Percentiles rank a stretch among this genome's conserved stretches.
These are phyloP conservation scores for Aspergillus hortae DNA, from an alignment of 2,329 filamentous ascomycete species.

Conservation along the genomic window DNA sequence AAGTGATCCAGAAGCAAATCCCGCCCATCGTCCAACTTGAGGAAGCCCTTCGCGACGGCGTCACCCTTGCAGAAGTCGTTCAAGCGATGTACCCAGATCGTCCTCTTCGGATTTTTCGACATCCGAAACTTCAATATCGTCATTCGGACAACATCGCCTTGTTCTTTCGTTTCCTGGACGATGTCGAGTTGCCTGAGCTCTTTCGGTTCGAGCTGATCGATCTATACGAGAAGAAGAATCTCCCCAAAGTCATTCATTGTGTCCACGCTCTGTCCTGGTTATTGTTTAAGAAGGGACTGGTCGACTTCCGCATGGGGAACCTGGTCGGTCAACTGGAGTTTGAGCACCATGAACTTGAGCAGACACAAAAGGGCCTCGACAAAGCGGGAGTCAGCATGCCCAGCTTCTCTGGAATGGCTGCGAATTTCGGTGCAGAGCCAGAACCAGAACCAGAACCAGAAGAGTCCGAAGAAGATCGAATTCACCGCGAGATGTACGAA, in stretches of 20 bases:
- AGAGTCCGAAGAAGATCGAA: constrained; percentile 86
- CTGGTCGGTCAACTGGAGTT: constrained; percentile 95
- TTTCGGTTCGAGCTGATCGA: constrained; percentile 98
- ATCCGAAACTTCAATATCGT: constrained; percentile 81
- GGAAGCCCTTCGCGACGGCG: constrained; percentile 85
- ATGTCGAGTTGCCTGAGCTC: constrained; percentile 87
- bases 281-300: constrained; percentile 90
- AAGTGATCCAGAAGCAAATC: constrained; percentile 78
- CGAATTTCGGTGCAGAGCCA: constrained; percentile 85
- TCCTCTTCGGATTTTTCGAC: constrained; percentile 76
- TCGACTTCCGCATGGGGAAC: constrained; percentile 94
- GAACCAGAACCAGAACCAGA: constrained; percentile 70
- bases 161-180: constrained; percentile 90
- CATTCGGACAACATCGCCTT: constrained; percentile 98
- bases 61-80: constrained; percentile 91
- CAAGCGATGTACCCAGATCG: constrained; percentile 78
- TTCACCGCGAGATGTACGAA: constrained; percentile 75
- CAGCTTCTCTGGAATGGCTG: constrained; percentile 95
- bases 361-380: constrained; percentile 94
- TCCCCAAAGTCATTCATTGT: constrained; percentile 98
- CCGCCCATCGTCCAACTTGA: constrained; percentile 92
- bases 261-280: constrained; percentile 97
- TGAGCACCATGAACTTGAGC: constrained; percentile 94
- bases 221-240: constrained; percentile 98
- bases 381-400: constrained; percentile 95